Base-by-base conservation (phyloP, 2,329 filamentous ascomycete species). In the Didymella pinodella region DNA sequence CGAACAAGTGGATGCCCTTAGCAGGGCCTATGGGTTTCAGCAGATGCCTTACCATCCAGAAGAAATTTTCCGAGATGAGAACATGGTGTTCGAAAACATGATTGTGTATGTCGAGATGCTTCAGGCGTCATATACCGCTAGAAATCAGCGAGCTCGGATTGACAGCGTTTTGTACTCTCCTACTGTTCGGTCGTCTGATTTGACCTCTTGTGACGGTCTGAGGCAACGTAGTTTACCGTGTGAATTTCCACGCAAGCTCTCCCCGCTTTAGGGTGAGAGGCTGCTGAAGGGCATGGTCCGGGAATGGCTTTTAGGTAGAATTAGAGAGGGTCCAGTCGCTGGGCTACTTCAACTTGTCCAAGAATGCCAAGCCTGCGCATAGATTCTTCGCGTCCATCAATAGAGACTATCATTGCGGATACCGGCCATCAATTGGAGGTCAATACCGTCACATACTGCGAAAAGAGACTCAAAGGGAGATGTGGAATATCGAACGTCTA, bases 121-220 rank as follows among this genome's bases (percentile, higher is more conserved):
- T 11, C 16, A 26, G 34, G 34, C 34, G 34, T 38, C 34, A 7
- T 11, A 38, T n/a, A 38, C 34, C 18, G 34, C 38, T 41, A 41
- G 14, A 41, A 14, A 20, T 41, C 38, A 41, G 38, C 38, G 38
- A 41, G 38, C 14, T 41, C 14, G 38, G 5, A 22, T 41, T 41
- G 38, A 41, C 38, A 41, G 38, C 38, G 38, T 20, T n/a, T 14
- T 41, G 18, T 41, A 41, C 25, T 41, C 38, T 41, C 38, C n/a
- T 7, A 6, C 38, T 32, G 31, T 32, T 14, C 31, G 7, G 31
- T 32, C 18, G 18, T 47, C 45, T 32, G 11, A 47, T n/a, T 20
- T 47, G 29, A 29, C 29, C 29, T 47, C 45, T 47, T 47, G 45
- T 47, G 45, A 47, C 45, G 29, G 45, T 34, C 45, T 47, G 18